Evolutionary conservation across 23 red algal species (phyloP), one percentile per base, ranked within the genome.

Genomic region (Cyanidium caldarium): DNA sequence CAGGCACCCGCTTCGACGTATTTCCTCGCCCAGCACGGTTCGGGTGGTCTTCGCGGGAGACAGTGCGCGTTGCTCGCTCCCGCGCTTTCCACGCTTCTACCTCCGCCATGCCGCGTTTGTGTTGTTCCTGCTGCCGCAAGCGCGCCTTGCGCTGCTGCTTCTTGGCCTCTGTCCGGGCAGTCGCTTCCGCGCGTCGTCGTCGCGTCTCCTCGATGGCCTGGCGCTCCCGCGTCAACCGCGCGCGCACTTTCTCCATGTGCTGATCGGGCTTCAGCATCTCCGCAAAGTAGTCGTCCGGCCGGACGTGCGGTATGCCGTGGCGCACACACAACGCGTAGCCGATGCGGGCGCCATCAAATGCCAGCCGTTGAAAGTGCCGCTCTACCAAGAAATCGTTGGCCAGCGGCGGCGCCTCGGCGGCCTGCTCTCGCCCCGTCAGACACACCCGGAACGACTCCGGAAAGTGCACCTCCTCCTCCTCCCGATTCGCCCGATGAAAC

Each of bases 231-330:
- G 78, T 16, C 15, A 94, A 37, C 58, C 45, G 31, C 34, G 40
- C 44, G 67, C 81, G 79, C 38, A 94, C 76, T 57, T 86, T 86
- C 2, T 16, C 44, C 89, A 94, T 94, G 21, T 94, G 89, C 13
- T 38, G 39, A 67, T 94, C 89, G 2, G 73, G 57, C 76, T 94
- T 94, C 28, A 94, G 71, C 89, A 94, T 94, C 37, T 94, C 68
- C 7, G 89, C 89, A 83, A 94, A 87, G 43, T 94, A 94, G 69
- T 94, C 89, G 1, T 26, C 78, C 5, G 89, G 89, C 15, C 89
- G 76, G 38, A 28, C 51, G 7, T 16, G 19, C 21, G 10, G 51
- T 10, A 61, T 61, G 5, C 13, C 51, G 51, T 61, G 51, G 7
- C 7, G n/a, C 5, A 28, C 51, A 61, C 51, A 61, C 51, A 16